phyloP scores from a whole-genome alignment of 2,329 filamentous ascomycete species.

The Monosporascus sp. region DNA sequence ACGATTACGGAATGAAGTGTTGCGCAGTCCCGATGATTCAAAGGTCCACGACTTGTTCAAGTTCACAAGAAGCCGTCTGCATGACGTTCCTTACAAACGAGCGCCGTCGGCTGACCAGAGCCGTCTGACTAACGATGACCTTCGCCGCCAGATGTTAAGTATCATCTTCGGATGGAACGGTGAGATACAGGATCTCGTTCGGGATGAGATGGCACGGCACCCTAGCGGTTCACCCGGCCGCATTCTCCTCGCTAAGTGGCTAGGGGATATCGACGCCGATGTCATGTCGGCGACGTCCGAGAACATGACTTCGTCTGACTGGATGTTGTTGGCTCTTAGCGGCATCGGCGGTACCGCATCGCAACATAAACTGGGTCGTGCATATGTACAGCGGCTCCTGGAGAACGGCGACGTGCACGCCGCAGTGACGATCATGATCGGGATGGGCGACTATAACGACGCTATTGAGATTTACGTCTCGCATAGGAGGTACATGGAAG shows the following conservation, averaged over 20 bases:
- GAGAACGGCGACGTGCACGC: slow-evolving; percentile 89
- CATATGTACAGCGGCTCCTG: slow-evolving; percentile 84
- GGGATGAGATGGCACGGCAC: slow-evolving; percentile 78
- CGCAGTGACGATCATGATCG: slow-evolving; percentile 86
- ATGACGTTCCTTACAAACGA: slow-evolving; percentile 76
- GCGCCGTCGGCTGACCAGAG: slow-evolving; percentile 53
- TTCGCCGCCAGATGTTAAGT: slow-evolving; percentile 84
- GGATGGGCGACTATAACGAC: slow-evolving; percentile 87
- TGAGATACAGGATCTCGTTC: slow-evolving; percentile 73
- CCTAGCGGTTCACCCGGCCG: slow-evolving; percentile 67
- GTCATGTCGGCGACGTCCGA: slow-evolving; percentile 75
- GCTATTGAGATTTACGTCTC: slow-evolving; percentile 96
- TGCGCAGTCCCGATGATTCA: slow-evolving; percentile 70
- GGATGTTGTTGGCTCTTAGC: slow-evolving; percentile 92
- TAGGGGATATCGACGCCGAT: slow-evolving; percentile 78
- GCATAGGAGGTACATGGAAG: slow-evolving; percentile 87
- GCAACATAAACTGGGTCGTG: slow-evolving; percentile 83
- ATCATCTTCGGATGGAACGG: slow-evolving; percentile 94
- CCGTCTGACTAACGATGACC: slow-evolving; percentile 68
- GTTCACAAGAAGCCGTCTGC: slow-evolving; percentile 73
- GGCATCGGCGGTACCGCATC: slow-evolving; percentile 74
- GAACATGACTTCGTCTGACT: slow-evolving; percentile 89
- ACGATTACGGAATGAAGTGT: slow-evolving; percentile 72
- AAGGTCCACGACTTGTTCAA: slow-evolving; percentile 78
- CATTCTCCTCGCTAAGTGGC: slow-evolving; percentile 86